A percentile compares a stretch with the other conserved stretches of the same genome.
These are phyloP conservation scores for Thalassiosira sp. DNA, from an alignment of 352 stramenopile genomes.

Conservation along the genomic window DNA sequence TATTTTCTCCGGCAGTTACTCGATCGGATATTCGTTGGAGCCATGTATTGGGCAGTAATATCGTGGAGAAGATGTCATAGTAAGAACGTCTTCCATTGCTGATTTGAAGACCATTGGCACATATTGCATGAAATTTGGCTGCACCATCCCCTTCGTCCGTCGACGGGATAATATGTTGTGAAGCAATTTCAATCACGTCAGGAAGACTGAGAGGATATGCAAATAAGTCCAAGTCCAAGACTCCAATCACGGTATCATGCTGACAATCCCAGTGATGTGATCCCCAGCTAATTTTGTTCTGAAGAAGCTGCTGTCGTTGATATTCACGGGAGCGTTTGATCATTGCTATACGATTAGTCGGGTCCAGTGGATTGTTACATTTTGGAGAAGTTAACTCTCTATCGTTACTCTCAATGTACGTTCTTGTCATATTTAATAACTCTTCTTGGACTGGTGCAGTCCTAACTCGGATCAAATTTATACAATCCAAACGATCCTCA, in stretches of 20 bases:
- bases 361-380: constrained; percentile 25
- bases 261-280: not conserved
- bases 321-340: constrained; percentile 34
- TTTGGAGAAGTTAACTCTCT: too few species aligned
- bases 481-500: not conserved
- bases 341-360: constrained; percentile 16
- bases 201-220: not conserved
- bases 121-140: constrained; percentile 31
- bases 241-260: constrained; percentile 5
- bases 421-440: constrained; percentile 5
- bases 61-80: constrained; percentile 39
- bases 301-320: constrained; percentile 12
- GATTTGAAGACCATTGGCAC: constrained; percentile 20
- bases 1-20: constrained; percentile 3
- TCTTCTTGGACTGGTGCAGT: not conserved
- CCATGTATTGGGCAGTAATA: constrained; percentile 37
- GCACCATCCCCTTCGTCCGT: not conserved
- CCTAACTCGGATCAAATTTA: constrained; percentile 11
- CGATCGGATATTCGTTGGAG: not conserved
- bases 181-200: not conserved
- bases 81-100: constrained; percentile 8
- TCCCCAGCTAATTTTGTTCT: constrained; percentile 2
- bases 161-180: constrained; percentile 1
- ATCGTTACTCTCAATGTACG: not conserved
- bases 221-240: constrained; percentile 33